Conservation (phyloP, 2,329 filamentous ascomycete genomes). For the Penicillium sclerotigenum region DNA sequence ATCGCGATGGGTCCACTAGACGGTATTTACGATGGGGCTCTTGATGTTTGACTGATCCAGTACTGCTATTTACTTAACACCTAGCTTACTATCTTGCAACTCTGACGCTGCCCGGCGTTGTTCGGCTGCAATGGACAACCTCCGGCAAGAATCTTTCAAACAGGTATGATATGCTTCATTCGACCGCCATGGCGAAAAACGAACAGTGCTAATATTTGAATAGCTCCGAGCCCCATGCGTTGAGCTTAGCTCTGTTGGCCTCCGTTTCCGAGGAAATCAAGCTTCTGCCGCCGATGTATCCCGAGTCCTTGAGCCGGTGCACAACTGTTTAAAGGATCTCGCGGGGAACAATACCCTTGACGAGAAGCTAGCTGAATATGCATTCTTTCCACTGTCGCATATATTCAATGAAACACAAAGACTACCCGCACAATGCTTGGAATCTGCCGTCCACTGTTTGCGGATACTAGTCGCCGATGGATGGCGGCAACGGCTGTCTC, state of each 20-base stretch:
- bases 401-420: conserved; percentile 73
- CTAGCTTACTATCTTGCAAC: background rate
- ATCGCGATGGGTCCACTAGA: background rate
- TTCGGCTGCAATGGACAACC: conserved; percentile 33
- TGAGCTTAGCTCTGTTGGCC: conserved; percentile 54
- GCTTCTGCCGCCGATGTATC: conserved; percentile 48
- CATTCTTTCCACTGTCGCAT: conserved; percentile 88
- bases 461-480: conserved; percentile 70
- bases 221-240: conserved; percentile 60
- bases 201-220: background rate
- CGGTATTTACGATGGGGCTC: background rate
- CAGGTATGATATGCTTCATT: conserved; percentile 29
- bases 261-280: conserved; percentile 50
- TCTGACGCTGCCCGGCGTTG: background rate
- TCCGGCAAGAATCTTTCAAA: conserved; percentile 42
- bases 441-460: conserved; percentile 73
- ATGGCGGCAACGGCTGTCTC: conserved; percentile 70
- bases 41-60: background rate
- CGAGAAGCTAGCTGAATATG: conserved; percentile 83
- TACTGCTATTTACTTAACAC: background rate
- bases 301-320: conserved; percentile 47
- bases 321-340: conserved; percentile 40
- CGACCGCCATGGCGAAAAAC: too few relatives aligned
- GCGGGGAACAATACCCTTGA: conserved; percentile 55
- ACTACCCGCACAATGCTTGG: conserved; percentile 66